These are phyloP conservation scores for Nyssa sinensis DNA, from an alignment of 148 eudicot genomes.

Conservation along the genomic window DNA sequence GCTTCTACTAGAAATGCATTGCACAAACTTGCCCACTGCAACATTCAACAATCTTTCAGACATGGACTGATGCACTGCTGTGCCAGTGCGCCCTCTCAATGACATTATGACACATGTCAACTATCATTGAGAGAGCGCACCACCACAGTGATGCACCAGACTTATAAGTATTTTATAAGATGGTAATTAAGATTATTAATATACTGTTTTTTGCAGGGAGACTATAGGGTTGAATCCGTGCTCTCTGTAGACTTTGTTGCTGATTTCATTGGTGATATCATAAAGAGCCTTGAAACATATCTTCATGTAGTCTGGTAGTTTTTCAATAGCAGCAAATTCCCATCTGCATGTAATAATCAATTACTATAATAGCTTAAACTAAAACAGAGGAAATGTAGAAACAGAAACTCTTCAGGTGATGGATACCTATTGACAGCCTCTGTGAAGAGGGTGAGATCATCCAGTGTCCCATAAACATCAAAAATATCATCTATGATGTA, in stretches of 20 bases:
- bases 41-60: too few species aligned
- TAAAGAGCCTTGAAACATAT: slow-evolving; percentile 22
- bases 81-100: too few species aligned
- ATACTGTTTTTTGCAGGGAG: slow-evolving; percentile 30
- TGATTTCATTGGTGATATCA: slow-evolving; percentile 22
- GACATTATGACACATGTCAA: too few species aligned
- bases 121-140: too few species aligned
- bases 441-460: slow-evolving; percentile 43
- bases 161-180: too few species aligned
- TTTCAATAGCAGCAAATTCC: slow-evolving; percentile 24
- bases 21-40: slow-evolving; percentile 52
- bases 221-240: slow-evolving; percentile 40
- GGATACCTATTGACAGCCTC: slow-evolving; percentile 47
- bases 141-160: too few species aligned
- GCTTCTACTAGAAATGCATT: slow-evolving; percentile 55
- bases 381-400: too few species aligned
- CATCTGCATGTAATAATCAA: slow-evolving; percentile 35
- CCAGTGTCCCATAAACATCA: slow-evolving; percentile 47
- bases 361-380: too few species aligned
- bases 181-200: neutral
- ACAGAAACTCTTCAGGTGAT: too few species aligned
- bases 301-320: slow-evolving; percentile 53
- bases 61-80: too few species aligned
- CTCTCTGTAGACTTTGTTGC: slow-evolving; percentile 23
- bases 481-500: slow-evolving; percentile 62